A percentile compares a stretch with the other conserved stretches of the same genome.
Evolutionary conservation across 176 grass and related monocot species (phyloP).

Genomic region (Hyparrhenia diplandra): DNA sequence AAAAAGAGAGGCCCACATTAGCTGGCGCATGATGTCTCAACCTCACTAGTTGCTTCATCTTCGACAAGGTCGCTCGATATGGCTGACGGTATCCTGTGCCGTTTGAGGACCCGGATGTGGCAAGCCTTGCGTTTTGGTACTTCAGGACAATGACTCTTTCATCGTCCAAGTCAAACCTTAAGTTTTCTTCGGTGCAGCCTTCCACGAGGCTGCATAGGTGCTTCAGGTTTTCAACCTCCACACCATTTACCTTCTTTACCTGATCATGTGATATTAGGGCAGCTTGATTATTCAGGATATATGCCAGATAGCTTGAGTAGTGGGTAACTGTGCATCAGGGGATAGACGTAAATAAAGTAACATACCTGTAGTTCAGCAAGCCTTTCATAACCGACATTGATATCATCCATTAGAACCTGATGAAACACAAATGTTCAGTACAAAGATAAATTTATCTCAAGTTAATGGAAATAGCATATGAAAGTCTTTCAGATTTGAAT

Average conservation of each 20-base stretch:
- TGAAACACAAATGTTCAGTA: slow-evolving; percentile 19
- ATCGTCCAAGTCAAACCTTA: slow-evolving; percentile 91
- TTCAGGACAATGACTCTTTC: slow-evolving; percentile 80
- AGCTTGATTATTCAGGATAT: slow-evolving; percentile 17
- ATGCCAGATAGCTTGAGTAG: not conserved
- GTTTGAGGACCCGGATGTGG: slow-evolving; percentile 78
- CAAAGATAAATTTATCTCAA: not conserved
- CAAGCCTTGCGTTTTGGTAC: slow-evolving; percentile 64
- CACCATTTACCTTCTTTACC: slow-evolving; percentile 84
- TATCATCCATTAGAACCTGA: slow-evolving; percentile 98
- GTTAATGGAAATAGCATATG: not conserved
- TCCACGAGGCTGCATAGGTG: slow-evolving; percentile 78
- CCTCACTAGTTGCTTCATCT: slow-evolving; percentile 46
- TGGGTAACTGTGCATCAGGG: not conserved
- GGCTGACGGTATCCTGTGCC: slow-evolving; percentile 76
- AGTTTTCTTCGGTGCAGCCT: slow-evolving; percentile 60
- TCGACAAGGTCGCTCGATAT: slow-evolving; percentile 71
- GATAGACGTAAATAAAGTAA: not conserved
- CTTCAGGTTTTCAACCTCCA: slow-evolving; percentile 83
- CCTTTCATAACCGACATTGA: slow-evolving; percentile 90
- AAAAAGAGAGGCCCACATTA: slow-evolving; percentile 27
- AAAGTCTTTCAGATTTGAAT: not conserved
- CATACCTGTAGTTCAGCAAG: slow-evolving; percentile 76
- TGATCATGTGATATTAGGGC: slow-evolving; percentile 16
- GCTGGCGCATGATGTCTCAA: slow-evolving; percentile 32